Conservation (phyloP, 1,284 basidiomycete species). For the Pterulicium gracile region DNA sequence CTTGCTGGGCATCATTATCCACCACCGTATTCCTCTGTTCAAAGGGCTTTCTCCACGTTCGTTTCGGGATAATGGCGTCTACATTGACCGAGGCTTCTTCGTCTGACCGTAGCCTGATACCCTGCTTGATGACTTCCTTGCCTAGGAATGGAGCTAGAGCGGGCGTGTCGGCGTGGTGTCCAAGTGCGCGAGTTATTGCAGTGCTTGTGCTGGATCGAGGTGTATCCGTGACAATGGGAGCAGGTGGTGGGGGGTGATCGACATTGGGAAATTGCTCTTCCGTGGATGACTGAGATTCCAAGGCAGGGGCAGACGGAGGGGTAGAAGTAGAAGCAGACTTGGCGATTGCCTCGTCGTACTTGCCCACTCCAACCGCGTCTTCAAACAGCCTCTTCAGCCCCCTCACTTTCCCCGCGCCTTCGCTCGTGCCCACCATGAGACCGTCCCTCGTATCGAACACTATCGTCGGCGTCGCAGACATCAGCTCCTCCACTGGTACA, state of each 20-base stretch:
- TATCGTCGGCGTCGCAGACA: slow-evolving; percentile 41
- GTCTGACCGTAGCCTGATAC: slow-evolving; percentile 42
- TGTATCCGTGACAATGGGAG: too few species aligned
- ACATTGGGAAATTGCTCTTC: not conserved
- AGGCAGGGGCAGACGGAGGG: not conserved
- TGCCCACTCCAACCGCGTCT: slow-evolving; percentile 47
- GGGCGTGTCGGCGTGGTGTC: slow-evolving; percentile 58
- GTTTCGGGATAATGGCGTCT: slow-evolving; percentile 14
- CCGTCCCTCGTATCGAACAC: slow-evolving; percentile 18
- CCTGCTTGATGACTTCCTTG: slow-evolving; percentile 40
- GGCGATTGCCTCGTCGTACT: slow-evolving; percentile 12
- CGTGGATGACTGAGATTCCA: too few species aligned
- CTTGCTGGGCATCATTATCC: slow-evolving; percentile 26
- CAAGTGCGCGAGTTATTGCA: slow-evolving; percentile 49
- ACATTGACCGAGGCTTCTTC: slow-evolving; percentile 36
- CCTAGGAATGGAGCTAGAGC: slow-evolving; percentile 64
- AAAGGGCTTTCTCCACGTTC: slow-evolving; percentile 6
- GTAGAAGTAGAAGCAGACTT: slow-evolving; percentile 3
- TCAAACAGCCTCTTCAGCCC: slow-evolving; percentile 58
- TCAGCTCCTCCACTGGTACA: slow-evolving; percentile 31
- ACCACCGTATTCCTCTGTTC: slow-evolving; percentile 17
- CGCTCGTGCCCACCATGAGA: slow-evolving; percentile 12
- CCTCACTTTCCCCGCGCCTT: slow-evolving; percentile 38
- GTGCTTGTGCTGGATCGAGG: slow-evolving; percentile 20
- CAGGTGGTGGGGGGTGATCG: too few species aligned